Evolutionary conservation across 495 filamentous ascomycete species (phyloP).

Genomic region (Parachaetomium inaequale): DNA sequence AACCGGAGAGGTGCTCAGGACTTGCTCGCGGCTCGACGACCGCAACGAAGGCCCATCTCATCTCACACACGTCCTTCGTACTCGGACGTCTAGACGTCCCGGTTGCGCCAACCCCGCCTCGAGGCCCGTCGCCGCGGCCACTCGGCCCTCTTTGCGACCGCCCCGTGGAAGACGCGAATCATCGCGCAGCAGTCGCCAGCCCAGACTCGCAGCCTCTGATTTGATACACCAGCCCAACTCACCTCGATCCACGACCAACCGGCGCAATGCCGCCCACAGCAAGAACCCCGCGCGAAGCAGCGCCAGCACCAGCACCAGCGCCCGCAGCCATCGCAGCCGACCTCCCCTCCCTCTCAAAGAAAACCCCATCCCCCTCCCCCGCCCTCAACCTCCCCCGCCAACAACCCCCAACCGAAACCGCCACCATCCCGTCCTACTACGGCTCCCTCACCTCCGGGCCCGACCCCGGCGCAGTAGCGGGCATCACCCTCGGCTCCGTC

Average conservation of each 20-base stretch:
- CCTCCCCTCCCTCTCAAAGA: background rate
- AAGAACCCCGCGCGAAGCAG: background rate
- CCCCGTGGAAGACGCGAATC: background rate
- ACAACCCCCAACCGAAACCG: background rate
- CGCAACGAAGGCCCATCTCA: background rate
- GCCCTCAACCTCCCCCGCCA: constrained; percentile 7
- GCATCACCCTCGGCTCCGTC: constrained; percentile 80
- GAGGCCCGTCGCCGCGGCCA: background rate
- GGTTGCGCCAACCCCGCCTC: background rate
- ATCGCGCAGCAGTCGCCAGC: background rate
- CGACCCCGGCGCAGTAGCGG: constrained; percentile 68
- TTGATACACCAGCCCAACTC: background rate
- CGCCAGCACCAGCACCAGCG: background rate
- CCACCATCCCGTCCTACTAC: constrained; percentile 65
- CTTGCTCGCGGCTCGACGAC: background rate
- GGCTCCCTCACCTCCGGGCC: constrained; percentile 56
- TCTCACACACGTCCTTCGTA: background rate
- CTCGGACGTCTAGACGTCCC: background rate
- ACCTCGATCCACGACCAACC: background rate
- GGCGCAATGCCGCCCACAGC: constrained; percentile 4
- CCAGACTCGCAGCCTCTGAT: background rate
- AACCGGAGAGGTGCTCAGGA: background rate
- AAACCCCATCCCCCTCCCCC: constrained; percentile 6
- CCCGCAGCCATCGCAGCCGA: background rate
- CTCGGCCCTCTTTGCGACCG: background rate